Conservation (phyloP, 768 basidiomycete species). For the Amanita rimosa region DNA sequence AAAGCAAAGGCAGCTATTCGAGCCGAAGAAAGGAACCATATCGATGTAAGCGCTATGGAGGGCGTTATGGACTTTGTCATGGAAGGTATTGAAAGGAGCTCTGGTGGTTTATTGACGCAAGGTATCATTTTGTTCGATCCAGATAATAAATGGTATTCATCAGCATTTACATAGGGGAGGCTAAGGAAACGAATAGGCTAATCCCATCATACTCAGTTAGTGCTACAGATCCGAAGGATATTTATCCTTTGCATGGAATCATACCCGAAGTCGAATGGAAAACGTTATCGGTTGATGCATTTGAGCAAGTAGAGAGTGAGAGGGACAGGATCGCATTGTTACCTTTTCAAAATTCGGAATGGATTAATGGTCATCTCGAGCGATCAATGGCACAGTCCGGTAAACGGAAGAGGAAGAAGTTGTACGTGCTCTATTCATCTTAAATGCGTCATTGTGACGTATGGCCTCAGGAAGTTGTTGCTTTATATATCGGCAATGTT, state of each 20-base stretch:
- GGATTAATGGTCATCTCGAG: constrained; percentile 60
- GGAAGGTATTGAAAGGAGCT: constrained; percentile 69
- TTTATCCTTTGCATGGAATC: constrained; percentile 65
- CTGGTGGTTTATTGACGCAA: constrained; percentile 52
- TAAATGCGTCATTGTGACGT: not conserved
- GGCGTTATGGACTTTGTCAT: constrained; percentile 73
- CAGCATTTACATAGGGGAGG: constrained; percentile 39
- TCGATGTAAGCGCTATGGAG: constrained; percentile 84
- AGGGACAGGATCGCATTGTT: constrained; percentile 44
- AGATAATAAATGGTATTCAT: not conserved
- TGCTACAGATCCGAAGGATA: constrained; percentile 60
- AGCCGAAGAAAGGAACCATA: constrained; percentile 79
- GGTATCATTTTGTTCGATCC: constrained; percentile 31
- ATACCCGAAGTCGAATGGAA: constrained; percentile 78
- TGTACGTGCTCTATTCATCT: constrained; percentile 34
- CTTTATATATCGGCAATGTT: constrained; percentile 81
- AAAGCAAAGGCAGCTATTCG: constrained; percentile 83
- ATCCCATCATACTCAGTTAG: constrained; percentile 65
- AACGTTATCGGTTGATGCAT: constrained; percentile 42
- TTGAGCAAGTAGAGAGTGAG: constrained; percentile 39
- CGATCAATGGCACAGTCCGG: constrained; percentile 31
- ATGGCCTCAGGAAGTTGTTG: constrained; percentile 49
- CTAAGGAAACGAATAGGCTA: constrained; percentile 51
- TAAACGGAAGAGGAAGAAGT: constrained; percentile 44
- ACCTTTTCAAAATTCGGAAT: constrained; percentile 50